Evolutionary conservation across 257 asterid genomes (phyloP).

Genomic region (Cynanchum wilfordii): DNA sequence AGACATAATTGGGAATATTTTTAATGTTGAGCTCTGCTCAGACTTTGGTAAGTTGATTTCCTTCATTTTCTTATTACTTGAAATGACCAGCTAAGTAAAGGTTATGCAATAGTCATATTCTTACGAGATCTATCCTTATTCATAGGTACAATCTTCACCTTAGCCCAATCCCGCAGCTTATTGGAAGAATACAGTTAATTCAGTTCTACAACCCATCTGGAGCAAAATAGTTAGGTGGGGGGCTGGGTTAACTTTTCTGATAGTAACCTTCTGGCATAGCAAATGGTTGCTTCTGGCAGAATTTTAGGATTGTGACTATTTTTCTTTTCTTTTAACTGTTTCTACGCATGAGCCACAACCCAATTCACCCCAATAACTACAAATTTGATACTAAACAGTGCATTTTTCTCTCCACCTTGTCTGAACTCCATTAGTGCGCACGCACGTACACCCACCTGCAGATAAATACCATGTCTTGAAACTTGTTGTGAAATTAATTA

Average conservation of each 20-base stretch:
- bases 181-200: background rate
- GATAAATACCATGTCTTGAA: background rate
- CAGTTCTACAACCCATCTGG: background rate
- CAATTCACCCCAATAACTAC: background rate
- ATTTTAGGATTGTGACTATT: background rate
- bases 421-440: background rate
- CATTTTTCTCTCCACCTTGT: background rate
- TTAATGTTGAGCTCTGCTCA: background rate
- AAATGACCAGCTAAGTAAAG: background rate
- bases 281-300: background rate
- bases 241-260: background rate
- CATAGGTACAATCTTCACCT: background rate
- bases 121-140: background rate
- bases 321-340: background rate
- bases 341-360: background rate
- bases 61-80: background rate
- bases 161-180: background rate
- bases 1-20: no score
- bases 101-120: background rate
- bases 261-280: background rate
- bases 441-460: background rate
- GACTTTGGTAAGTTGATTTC: background rate
- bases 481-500: background rate
- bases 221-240: background rate
- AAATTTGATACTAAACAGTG: background rate